phyloP scores from a whole-genome alignment of 768 basidiomycete genomes.

The Russula compacta region DNA sequence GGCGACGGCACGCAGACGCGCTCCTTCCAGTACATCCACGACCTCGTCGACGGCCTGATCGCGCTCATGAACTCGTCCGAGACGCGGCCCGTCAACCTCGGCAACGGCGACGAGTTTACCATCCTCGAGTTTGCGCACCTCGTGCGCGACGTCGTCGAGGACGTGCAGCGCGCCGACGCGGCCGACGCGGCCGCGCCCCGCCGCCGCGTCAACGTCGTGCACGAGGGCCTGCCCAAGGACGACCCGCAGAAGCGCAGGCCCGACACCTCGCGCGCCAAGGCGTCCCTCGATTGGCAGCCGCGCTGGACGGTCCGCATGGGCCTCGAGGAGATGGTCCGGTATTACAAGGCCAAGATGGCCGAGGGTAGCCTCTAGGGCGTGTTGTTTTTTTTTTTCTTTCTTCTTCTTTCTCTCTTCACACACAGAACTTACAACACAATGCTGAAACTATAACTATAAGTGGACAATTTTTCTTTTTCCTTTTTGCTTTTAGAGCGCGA shows the following conservation, averaged over 20 bases:
- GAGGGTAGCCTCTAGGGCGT: constrained; percentile 58
- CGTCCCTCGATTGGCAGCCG: constrained; percentile 81
- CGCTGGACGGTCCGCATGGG: constrained; percentile 91
- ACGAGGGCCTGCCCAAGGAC: constrained; percentile 79
- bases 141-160: constrained; percentile 86
- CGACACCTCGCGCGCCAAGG: constrained; percentile 86
- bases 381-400: too few relatives aligned
- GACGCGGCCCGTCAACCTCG: constrained; percentile 92
- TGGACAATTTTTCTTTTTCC: too few relatives aligned
- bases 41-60: constrained; percentile 89
- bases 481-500: too few relatives aligned
- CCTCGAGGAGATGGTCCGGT: constrained; percentile 88
- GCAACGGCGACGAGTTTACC: constrained; percentile 91
- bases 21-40: constrained; percentile 98
- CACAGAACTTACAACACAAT: too few relatives aligned
- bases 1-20: constrained; percentile 91
- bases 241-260: constrained; percentile 93
- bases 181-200: constrained; percentile 35
- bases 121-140: constrained; percentile 91
- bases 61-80: constrained; percentile 93
- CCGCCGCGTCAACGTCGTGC: constrained; percentile 55
- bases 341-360: constrained; percentile 84
- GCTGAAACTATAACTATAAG: too few relatives aligned
- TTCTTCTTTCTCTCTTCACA: not conserved
- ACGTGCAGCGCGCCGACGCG: constrained; percentile 83